A percentile compares a stretch with the other conserved stretches of the same genome.
Evolutionary conservation across 257 asterid genomes (phyloP).

Genomic region (Solanum rostratum): DNA sequence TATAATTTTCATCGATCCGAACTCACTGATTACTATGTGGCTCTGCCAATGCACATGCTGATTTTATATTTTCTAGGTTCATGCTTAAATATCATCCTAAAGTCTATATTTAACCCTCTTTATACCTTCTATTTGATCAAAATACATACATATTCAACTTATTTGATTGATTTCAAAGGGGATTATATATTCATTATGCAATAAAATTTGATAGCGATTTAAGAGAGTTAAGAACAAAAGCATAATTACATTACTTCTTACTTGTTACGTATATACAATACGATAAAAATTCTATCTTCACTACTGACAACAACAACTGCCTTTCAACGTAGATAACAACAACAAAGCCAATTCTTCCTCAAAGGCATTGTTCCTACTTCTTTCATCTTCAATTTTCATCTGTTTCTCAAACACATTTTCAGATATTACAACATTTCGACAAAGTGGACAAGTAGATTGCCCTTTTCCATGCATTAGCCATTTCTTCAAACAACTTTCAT

Average conservation of each 20-base stretch:
- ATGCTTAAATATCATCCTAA: too few relatives aligned
- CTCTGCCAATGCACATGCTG: too few relatives aligned
- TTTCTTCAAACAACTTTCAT: not conserved
- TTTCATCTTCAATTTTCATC: not conserved
- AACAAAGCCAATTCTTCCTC: not conserved
- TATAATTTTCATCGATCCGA: too few relatives aligned
- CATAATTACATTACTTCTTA: not conserved
- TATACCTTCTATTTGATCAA: too few relatives aligned
- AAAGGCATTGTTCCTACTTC: not conserved
- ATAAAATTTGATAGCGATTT: too few relatives aligned
- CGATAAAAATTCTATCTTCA: not conserved
- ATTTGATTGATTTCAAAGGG: too few relatives aligned
- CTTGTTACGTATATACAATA: not conserved
- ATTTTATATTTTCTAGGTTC: too few relatives aligned
- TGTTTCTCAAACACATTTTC: not conserved
- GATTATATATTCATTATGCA: too few relatives aligned
- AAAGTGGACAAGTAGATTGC: not conserved
- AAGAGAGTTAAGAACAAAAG: too few relatives aligned
- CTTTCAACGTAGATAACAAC: not conserved
- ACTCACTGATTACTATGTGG: too few relatives aligned
- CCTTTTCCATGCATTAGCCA: slow-evolving; percentile 3
- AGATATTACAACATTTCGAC: not conserved
- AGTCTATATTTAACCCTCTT: too few relatives aligned
- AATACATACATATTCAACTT: too few relatives aligned
- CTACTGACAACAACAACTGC: not conserved